Evolutionary conservation across 2,329 filamentous ascomycete genomes (phyloP).

Genomic region (Pezicula neosporulosa): DNA sequence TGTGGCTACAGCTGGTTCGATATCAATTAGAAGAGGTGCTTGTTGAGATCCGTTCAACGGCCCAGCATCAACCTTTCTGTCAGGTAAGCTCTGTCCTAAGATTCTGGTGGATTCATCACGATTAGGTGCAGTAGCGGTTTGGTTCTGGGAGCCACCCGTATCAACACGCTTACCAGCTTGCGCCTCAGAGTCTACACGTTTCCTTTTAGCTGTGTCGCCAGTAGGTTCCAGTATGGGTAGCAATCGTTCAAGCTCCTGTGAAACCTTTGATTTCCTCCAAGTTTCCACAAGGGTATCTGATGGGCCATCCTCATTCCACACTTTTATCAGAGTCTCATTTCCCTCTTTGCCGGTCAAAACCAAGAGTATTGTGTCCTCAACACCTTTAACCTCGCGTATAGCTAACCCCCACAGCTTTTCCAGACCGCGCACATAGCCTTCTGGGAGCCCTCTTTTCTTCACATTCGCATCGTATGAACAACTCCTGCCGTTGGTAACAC

Average conservation of each 20-base stretch:
- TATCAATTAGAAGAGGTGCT: too few species aligned
- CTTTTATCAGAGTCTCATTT: conserved; percentile 25
- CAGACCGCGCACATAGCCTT: conserved; percentile 74
- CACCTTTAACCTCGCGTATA: conserved; percentile 44
- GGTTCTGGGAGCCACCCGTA: neutral
- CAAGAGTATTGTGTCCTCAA: conserved; percentile 43
- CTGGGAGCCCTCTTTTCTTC: conserved; percentile 75
- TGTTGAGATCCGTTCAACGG: neutral
- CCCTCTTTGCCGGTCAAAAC: conserved; percentile 39
- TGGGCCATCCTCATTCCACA: conserved; percentile 25
- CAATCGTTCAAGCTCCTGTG: conserved; percentile 25
- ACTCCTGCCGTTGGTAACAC: conserved; percentile 43
- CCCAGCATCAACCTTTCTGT: conserved; percentile 3
- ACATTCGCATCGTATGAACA: conserved; percentile 68
- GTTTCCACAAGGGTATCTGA: conserved; percentile 23
- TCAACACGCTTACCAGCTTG: conserved; percentile 11
- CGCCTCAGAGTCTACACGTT: conserved; percentile 17
- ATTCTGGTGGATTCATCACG: neutral
- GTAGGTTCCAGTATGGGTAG: conserved; percentile 23
- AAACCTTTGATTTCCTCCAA: conserved; percentile 28
- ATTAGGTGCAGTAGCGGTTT: conserved; percentile 4
- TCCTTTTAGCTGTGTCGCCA: conserved; percentile 19
- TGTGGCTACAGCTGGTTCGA: too few species aligned
- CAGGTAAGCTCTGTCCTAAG: conserved; percentile 4
- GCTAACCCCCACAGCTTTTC: conserved; percentile 57